Evolutionary conservation across 768 basidiomycete genomes (phyloP).

Genomic region (Lenzites betulinus): DNA sequence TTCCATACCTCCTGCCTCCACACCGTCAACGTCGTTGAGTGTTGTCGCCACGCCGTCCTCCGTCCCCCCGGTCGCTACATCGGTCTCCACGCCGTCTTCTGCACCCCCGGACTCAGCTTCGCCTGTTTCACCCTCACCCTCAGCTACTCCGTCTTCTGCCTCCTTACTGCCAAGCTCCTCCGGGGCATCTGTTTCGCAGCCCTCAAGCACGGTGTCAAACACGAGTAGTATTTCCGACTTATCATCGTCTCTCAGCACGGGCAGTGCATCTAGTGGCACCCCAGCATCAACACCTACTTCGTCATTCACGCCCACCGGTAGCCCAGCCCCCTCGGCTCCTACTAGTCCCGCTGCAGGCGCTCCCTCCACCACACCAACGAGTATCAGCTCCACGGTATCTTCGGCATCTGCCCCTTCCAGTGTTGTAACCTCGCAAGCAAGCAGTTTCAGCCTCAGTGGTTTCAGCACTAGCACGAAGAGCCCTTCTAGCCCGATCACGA

Average conservation of each 20-base stretch:
- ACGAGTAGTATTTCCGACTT: background rate
- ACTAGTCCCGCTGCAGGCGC: background rate
- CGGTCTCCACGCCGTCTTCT: background rate
- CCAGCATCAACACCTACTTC: background rate
- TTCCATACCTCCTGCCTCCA: no score
- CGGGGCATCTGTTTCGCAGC: background rate
- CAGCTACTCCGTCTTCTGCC: no score
- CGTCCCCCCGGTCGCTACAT: background rate
- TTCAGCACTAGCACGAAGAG: background rate
- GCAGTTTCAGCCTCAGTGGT: background rate
- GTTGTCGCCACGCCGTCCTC: no score
- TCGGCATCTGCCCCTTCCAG: background rate
- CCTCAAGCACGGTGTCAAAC: background rate
- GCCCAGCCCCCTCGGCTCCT: background rate
- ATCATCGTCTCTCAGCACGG: background rate
- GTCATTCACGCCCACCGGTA: background rate
- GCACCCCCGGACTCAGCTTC: no score
- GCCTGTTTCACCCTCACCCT: no score
- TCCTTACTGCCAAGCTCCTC: no score
- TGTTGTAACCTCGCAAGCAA: background rate
- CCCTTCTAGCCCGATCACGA: slow-evolving; percentile 37
- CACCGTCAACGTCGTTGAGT: no score
- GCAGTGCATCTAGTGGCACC: background rate
- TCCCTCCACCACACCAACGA: background rate
- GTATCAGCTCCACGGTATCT: background rate